A percentile compares a stretch with the other conserved stretches of the same genome.
phyloP scores from a whole-genome alignment of 2,329 filamentous ascomycete genomes.

The Stemphylium beticola region DNA sequence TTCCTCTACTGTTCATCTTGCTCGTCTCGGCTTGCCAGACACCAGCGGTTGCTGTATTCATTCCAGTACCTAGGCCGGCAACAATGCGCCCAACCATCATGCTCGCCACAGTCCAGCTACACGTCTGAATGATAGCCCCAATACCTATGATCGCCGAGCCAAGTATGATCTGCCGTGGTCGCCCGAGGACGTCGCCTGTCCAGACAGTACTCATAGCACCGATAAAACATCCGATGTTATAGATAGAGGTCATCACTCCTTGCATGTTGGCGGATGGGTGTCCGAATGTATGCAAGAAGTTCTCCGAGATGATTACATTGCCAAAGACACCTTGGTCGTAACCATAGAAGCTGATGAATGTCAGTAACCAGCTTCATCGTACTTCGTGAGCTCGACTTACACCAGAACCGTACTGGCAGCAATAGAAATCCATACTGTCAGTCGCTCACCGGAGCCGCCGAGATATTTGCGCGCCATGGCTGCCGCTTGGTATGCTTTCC shows the following conservation, averaged over 20 bases:
- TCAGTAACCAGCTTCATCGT: neutral
- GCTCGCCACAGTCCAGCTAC: constrained; percentile 44
- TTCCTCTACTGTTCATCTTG: constrained; percentile 55
- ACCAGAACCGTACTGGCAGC: constrained; percentile 58
- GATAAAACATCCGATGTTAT: constrained; percentile 54
- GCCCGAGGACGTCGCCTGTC: constrained; percentile 64
- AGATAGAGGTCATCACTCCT: constrained; percentile 51
- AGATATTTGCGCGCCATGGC: constrained; percentile 57
- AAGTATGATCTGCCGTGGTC: constrained; percentile 64
- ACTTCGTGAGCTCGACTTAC: neutral
- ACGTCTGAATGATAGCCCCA: constrained; percentile 48
- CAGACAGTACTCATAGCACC: constrained; percentile 51
- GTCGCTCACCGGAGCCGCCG: constrained; percentile 57
- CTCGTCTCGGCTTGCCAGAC: constrained; percentile 57
- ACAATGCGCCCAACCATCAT: constrained; percentile 52
- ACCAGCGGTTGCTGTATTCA: constrained; percentile 59
- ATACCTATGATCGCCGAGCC: constrained; percentile 55
- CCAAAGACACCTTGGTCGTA: constrained; percentile 46
- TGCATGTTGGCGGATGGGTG: constrained; percentile 41
- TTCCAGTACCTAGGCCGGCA: constrained; percentile 54
- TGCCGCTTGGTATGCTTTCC: neutral
- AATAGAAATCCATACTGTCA: constrained; percentile 61
- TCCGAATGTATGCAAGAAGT: constrained; percentile 39
- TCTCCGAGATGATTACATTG: constrained; percentile 43
- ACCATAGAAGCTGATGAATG: constrained; percentile 51